A percentile compares a stretch with the other conserved stretches of the same genome.
Conservation (phyloP, 768 basidiomycete genomes). For the Phylloporus sp. region DNA sequence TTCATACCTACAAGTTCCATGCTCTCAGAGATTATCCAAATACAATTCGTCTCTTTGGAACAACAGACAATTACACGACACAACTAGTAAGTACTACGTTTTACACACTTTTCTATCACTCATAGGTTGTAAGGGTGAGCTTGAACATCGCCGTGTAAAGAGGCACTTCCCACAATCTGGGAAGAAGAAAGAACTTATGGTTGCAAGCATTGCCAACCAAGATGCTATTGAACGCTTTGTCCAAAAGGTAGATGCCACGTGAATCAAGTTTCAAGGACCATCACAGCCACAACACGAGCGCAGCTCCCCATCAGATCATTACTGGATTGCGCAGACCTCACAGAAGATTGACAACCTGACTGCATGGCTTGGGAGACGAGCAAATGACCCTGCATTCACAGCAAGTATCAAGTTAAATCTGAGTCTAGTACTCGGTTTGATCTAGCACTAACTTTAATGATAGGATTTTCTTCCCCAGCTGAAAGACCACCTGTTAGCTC, state of each 20-base stretch:
- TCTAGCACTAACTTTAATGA: background rate
- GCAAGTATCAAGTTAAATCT: background rate
- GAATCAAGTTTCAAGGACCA: no score
- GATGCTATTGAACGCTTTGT: constrained; percentile 16
- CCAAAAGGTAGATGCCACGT: constrained; percentile 7
- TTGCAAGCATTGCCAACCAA: constrained; percentile 27
- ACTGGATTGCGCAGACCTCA: constrained; percentile 19
- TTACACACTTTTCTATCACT: background rate
- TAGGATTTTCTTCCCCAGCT: constrained; percentile 18
- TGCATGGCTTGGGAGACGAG: background rate
- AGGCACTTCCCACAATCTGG: constrained; percentile 32
- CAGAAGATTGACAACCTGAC: constrained; percentile 9
- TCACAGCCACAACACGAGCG: background rate
- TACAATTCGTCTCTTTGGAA: background rate
- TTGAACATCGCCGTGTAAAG: constrained; percentile 35
- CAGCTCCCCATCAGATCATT: constrained; percentile 9
- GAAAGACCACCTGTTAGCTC: no score
- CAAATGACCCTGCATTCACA: constrained; percentile 25
- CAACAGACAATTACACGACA: constrained; percentile 3
- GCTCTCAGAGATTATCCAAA: background rate
- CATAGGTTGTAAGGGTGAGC: constrained; percentile 30
- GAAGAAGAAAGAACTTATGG: constrained; percentile 25
- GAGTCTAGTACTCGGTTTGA: background rate
- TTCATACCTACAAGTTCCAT: constrained; percentile 1
- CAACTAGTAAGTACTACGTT: background rate